Evolutionary conservation across 306 rosid species (phyloP).

Genomic region (Vigna angularis): DNA sequence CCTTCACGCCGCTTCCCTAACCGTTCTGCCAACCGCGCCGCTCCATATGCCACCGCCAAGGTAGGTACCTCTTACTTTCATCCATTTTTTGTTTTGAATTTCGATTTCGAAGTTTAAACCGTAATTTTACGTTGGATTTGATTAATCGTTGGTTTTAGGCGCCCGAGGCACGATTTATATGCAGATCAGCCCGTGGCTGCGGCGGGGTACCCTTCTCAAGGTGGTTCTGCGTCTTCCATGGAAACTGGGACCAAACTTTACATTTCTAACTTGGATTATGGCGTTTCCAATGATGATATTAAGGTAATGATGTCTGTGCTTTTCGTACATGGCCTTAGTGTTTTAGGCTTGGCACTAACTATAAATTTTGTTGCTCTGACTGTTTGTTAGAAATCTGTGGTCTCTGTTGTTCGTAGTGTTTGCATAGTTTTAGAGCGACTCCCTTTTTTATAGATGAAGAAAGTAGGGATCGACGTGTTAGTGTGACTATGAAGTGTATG

Average conservation of each 20-base stretch:
- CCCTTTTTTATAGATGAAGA: background rate
- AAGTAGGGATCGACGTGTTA: background rate
- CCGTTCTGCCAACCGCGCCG: constrained; percentile 69
- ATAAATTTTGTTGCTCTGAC: background rate
- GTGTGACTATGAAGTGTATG: background rate
- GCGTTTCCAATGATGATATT: constrained; percentile 91
- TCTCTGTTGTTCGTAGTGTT: background rate
- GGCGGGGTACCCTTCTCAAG: constrained; percentile 51
- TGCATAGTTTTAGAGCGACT: background rate
- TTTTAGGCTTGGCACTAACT: too few relatives aligned
- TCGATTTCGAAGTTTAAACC: background rate
- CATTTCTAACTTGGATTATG: constrained; percentile 88
- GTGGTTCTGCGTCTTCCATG: constrained; percentile 75
- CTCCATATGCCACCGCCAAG: constrained; percentile 69
- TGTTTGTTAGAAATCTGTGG: background rate
- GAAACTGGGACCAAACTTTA: constrained; percentile 96
- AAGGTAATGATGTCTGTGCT: constrained; percentile 57
- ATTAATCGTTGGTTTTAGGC: constrained; percentile 54
- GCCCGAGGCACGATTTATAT: constrained; percentile 86
- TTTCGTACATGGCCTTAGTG: too few relatives aligned
- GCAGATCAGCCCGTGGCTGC: constrained; percentile 56
- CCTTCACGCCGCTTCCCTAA: constrained; percentile 84
- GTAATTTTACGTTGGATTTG: background rate
- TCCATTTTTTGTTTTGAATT: background rate
- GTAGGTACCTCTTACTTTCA: constrained; percentile 34